Base-by-base conservation (phyloP, 164 flowering plant genomes). In the Hamamelis virginiana region DNA sequence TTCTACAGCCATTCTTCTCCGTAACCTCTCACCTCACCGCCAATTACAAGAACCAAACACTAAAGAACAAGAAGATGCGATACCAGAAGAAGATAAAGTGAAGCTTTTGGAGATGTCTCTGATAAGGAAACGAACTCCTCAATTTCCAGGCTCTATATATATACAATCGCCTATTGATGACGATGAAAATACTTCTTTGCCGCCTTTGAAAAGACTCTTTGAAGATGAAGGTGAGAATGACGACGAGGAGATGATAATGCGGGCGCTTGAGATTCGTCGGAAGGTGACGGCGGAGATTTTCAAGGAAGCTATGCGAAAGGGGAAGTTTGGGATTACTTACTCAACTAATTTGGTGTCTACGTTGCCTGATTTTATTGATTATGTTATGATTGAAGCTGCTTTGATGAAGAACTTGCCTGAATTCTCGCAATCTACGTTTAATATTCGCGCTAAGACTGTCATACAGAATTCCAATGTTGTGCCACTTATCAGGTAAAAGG, bases 351-450 rank as follows among this genome's bases (percentile, higher is more conserved):
- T 92, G 77, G 77, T 74, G 8, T 72, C 80, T 16, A 59, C 59
- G 38, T 45, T 89, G 68, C 73, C 80, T 8, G 89, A 73, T 38
- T 94, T 86, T 75, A 63, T 94, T 50, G 97, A 94, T 68, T 77
- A 72, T 66, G 79, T 94, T 14, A 88, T 94, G 92, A 82, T 94
- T 65, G 80, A 85, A 62, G 95, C 97, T 60, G 97, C 92, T 5
- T 58, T 80, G 9, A 72, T 94, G 95, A 94, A 91, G 83, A 53
- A 65, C 19, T 41, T 66, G 55, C 87, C 88, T 10, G 87, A 89
- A 55, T 91, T 83, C 61, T 69, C 82, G 1, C 61, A 78, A 9
- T 77, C 80, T 2, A 78, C 90, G 10, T 94, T 84, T 65, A 85
- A 91, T 82, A 67, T 75, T 59, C 84, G 98, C 0, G 97, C 85